Evolutionary conservation across 2,329 filamentous ascomycete species (phyloP).

Genomic region (Monilinia laxa): DNA sequence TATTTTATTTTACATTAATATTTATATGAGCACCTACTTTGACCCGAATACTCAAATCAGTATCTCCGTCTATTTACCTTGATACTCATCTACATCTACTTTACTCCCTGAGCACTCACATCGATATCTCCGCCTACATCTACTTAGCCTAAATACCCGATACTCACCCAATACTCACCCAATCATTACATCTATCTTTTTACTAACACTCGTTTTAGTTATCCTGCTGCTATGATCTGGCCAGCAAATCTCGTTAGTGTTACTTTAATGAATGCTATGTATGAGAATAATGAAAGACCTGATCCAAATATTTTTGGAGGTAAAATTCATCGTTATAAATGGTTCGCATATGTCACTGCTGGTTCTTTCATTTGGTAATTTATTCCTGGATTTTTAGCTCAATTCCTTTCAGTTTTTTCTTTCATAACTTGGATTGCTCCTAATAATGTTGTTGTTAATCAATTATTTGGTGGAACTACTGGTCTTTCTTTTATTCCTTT

Average conservation of each 20-base stretch:
- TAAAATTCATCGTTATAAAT: conserved; percentile 38
- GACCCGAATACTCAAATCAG: no score
- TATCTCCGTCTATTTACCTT: no score
- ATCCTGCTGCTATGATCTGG: conserved; percentile 65
- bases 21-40: no score
- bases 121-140: no score
- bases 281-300: conserved; percentile 59
- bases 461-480: conserved; percentile 65
- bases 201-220: conserved; percentile 24
- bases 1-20: no score
- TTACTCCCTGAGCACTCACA: no score
- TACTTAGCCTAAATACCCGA: no score
- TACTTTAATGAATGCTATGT: conserved; percentile 53
- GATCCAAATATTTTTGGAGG: conserved; percentile 48
- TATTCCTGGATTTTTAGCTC: conserved; percentile 60
- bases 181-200: no score
- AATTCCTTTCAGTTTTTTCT: conserved; percentile 68
- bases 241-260: conserved; percentile 56
- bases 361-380: conserved; percentile 51
- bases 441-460: conserved; percentile 65
- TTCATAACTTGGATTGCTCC: conserved; percentile 71
- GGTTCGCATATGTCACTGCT: conserved; percentile 42
- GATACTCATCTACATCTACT: no score
- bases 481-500: conserved; percentile 68
- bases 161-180: no score